A percentile compares a stretch with the other conserved stretches of the same genome.
Conservation (phyloP, 495 filamentous ascomycete species). For the Xylaria telfairii region DNA sequence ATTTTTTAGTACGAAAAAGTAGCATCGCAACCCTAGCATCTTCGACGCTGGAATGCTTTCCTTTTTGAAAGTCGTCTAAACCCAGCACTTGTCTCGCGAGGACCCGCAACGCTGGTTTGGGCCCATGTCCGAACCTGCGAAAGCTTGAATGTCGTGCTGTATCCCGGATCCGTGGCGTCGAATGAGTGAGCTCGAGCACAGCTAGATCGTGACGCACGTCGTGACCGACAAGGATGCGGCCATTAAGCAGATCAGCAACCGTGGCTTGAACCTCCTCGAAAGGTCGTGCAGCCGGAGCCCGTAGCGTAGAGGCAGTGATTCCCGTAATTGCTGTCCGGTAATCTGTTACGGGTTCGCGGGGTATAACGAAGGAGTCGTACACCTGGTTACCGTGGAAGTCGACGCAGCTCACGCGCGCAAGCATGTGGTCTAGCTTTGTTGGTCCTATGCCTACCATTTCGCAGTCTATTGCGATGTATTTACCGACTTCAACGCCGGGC, state of each 20-base stretch:
- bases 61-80: conserved; percentile 76
- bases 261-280: conserved; percentile 78
- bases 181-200: conserved; percentile 76
- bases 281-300: conserved; percentile 61
- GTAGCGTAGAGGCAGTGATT: conserved; percentile 73
- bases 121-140: conserved; percentile 73
- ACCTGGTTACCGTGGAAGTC: conserved; percentile 90
- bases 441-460: conserved; percentile 96
- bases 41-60: conserved; percentile 73
- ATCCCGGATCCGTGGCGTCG: conserved; percentile 78
- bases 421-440: conserved; percentile 66
- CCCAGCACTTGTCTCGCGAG: conserved; percentile 80
- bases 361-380: conserved; percentile 83
- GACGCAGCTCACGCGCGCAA: conserved; percentile 86
- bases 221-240: conserved; percentile 83
- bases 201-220: conserved; percentile 86
- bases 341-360: conserved; percentile 74
- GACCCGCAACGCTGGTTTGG: conserved; percentile 76
- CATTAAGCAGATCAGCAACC: conserved; percentile 73
- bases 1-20: conserved; percentile 80
- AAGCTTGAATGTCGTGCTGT: conserved; percentile 80
- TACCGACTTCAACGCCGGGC: conserved; percentile 64
- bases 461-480: conserved; percentile 92
- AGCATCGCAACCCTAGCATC: conserved; percentile 91
- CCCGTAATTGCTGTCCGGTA: conserved; percentile 88